Evolutionary conservation across 2,329 filamentous ascomycete species (phyloP).

Genomic region (Aaosphaeria pasadenensis): DNA sequence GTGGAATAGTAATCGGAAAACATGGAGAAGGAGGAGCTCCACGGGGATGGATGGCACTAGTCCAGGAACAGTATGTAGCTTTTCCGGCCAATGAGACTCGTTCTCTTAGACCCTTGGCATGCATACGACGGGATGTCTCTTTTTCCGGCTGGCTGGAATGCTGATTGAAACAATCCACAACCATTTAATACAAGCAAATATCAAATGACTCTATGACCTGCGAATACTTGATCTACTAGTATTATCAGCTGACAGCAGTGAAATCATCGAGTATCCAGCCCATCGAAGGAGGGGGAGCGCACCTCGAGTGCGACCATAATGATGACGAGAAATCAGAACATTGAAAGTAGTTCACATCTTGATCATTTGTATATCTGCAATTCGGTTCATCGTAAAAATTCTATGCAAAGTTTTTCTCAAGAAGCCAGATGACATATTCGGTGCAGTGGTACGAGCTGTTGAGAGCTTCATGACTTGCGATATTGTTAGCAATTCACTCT

Average conservation of each 20-base stretch:
- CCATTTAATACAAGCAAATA: not conserved
- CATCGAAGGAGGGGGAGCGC: not conserved
- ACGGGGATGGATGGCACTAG: not conserved
- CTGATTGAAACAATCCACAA: not conserved
- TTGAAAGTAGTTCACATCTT: not conserved
- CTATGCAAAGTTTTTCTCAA: constrained; percentile 40
- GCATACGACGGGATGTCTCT: not conserved
- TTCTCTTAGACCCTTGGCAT: not conserved
- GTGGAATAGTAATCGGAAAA: not conserved
- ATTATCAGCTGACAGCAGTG: not conserved
- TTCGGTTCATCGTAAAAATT: not conserved
- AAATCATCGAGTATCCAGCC: not conserved
- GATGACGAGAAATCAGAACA: not conserved
- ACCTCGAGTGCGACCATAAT: not conserved
- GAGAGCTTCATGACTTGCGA: not conserved
- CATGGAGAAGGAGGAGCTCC: not conserved
- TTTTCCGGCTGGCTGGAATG: not conserved
- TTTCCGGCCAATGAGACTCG: not conserved
- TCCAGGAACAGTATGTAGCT: not conserved
- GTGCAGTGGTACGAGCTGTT: constrained; percentile 56
- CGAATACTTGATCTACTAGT: not conserved
- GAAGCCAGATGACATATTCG: constrained; percentile 72
- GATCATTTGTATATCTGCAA: not conserved
- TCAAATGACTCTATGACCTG: not conserved
- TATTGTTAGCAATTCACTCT: not conserved